Conservation (phyloP, 2,329 filamentous ascomycete genomes). For the Fonsecaea erecta region DNA sequence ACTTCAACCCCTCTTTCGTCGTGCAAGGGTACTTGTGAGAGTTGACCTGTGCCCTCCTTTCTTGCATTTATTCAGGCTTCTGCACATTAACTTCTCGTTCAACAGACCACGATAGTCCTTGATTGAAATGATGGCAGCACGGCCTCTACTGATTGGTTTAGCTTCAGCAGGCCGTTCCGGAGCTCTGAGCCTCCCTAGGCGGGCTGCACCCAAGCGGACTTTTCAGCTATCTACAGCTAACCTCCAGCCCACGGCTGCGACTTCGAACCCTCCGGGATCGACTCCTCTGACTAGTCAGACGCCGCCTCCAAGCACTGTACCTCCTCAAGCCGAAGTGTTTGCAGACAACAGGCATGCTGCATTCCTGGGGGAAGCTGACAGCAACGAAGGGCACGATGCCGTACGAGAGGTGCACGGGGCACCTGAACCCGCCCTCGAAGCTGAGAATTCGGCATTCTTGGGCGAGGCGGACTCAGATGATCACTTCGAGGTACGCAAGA, state of each 20-base stretch:
- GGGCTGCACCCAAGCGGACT: not conserved
- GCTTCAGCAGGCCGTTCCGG: slow-evolving; percentile 11
- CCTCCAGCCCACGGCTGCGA: slow-evolving; percentile 16
- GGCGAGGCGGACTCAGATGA: slow-evolving; percentile 33
- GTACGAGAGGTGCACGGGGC: slow-evolving; percentile 22
- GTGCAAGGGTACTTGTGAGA: not conserved
- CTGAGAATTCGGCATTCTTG: slow-evolving; percentile 28
- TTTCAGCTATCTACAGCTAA: slow-evolving; percentile 19
- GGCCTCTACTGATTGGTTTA: slow-evolving; percentile 23
- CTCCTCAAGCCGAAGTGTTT: slow-evolving; percentile 16
- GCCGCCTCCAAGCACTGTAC: slow-evolving; percentile 13
- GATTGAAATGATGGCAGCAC: slow-evolving; percentile 23
- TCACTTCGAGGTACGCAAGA: slow-evolving; percentile 26
- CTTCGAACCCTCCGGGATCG: slow-evolving; percentile 10
- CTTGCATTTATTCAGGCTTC: not conserved
- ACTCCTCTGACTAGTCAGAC: slow-evolving; percentile 14
- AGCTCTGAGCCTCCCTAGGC: not conserved
- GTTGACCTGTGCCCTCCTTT: not conserved
- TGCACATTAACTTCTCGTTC: not conserved
- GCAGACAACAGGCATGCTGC: slow-evolving; percentile 25
- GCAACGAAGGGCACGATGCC: slow-evolving; percentile 32
- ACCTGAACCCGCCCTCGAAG: slow-evolving; percentile 26
- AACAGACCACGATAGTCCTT: not conserved
- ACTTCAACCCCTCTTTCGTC: slow-evolving; percentile 16
- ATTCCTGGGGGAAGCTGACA: slow-evolving; percentile 36